phyloP scores from a whole-genome alignment of 1,284 basidiomycete genomes.

The Megacollybia platyphylla region DNA sequence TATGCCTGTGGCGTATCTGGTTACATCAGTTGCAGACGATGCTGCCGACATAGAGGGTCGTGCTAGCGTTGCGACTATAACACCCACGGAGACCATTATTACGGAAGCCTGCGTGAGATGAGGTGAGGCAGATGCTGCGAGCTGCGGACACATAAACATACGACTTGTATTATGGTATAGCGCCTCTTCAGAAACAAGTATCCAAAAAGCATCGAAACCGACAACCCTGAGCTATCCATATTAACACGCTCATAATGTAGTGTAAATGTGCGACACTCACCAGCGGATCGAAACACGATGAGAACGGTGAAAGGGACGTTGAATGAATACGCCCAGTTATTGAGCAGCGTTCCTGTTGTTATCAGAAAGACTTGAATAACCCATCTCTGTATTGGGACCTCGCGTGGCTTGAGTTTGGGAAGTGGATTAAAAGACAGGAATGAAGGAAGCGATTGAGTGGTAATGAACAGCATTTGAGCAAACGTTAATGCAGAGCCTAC shows the following conservation, averaged over 20 bases:
- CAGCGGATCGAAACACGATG: conserved; percentile 83
- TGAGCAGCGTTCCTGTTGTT: conserved; percentile 59
- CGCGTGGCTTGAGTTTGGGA: conserved; percentile 47
- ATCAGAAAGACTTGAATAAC: conserved; percentile 66
- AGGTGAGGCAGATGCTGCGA: not conserved
- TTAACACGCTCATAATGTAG: not conserved
- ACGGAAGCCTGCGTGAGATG: conserved; percentile 44
- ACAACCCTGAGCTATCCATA: conserved; percentile 17
- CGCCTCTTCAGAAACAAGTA: conserved; percentile 40
- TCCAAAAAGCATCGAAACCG: conserved; percentile 60
- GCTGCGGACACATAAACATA: conserved; percentile 17
- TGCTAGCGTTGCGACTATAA: conserved; percentile 66
- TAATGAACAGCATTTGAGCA: conserved; percentile 73
- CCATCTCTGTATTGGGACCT: conserved; percentile 69
- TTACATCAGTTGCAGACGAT: conserved; percentile 17
- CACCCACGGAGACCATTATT: conserved; percentile 60
- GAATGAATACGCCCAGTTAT: conserved; percentile 79
- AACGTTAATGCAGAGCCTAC: conserved; percentile 77
- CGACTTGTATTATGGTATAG: conserved; percentile 55
- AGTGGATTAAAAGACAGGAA: conserved; percentile 32
- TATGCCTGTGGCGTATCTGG: conserved; percentile 59
- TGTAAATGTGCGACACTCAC: conserved; percentile 23
- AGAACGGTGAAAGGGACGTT: conserved; percentile 74
- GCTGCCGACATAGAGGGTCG: conserved; percentile 25
- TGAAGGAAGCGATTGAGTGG: conserved; percentile 44